These are phyloP conservation scores for Mortierella sp. DNA, from an alignment of 371 early-diverging fungal genomes.

Conservation along the genomic window DNA sequence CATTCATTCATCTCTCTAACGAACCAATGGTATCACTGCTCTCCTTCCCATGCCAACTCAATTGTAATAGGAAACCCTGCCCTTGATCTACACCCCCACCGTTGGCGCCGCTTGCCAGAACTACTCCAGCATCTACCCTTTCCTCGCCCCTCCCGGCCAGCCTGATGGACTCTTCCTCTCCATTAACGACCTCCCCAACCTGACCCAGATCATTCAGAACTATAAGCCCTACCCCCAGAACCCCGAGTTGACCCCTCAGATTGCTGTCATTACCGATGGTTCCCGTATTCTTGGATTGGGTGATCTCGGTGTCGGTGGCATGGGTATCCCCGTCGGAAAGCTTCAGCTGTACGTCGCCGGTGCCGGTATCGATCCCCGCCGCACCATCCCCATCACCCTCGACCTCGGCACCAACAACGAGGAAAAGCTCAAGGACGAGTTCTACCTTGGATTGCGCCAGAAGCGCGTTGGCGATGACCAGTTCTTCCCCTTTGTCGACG, in stretches of 20 bases:
- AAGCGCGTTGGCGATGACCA: conserved; percentile 78
- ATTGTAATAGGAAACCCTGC: conserved; percentile 74
- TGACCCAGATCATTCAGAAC: conserved; percentile 80
- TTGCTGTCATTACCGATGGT: conserved; percentile 94
- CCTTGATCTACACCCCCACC: conserved; percentile 93
- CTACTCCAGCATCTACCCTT: conserved; percentile 91
- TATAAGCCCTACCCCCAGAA: conserved; percentile 70
- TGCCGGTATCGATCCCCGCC: conserved; percentile 90
- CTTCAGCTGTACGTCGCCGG: conserved; percentile 92
- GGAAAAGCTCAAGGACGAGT: conserved; percentile 81
- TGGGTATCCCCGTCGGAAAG: conserved; percentile 95
- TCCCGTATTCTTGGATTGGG: conserved; percentile 95
- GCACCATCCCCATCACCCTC: conserved; percentile 89
- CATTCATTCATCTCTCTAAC: neutral
- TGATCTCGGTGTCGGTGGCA: conserved; percentile 92
- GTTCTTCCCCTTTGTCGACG: conserved; percentile 87
- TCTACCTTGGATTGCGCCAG: conserved; percentile 87
- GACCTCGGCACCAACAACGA: conserved; percentile 94
- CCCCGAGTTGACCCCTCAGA: conserved; percentile 70
- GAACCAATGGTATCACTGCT: neutral
- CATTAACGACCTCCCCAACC: conserved; percentile 76
- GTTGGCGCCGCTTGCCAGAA: conserved; percentile 92
- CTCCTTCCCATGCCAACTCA: neutral
- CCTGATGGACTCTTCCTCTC: conserved; percentile 92
- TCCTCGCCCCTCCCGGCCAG: conserved; percentile 81